Evolutionary conservation across 2,329 filamentous ascomycete genomes (phyloP), one percentile per base, ranked within the genome.

Genomic region (Lachnellula subtilissima): DNA sequence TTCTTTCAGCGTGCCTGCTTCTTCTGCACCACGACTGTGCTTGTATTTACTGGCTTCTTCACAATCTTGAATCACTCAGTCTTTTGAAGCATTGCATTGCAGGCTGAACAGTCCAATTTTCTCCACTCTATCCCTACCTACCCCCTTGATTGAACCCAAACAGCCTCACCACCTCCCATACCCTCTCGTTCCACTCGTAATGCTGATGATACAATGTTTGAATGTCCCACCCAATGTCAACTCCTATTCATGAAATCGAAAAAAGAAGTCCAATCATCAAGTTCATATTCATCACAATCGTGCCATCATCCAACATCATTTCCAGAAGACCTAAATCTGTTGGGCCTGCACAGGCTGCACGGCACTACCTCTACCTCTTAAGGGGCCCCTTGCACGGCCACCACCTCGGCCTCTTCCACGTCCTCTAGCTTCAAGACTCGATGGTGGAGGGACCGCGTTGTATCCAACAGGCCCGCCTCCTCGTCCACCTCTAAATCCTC

Each of bases 371-470:
- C 65, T 58, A 17, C 67, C 67, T 57, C 66, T 60, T 12, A 28
- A 47, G 17, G 60, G 59, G 55, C 65, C 57, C n/a, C 62, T 55
- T n/a, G 64, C 59, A 25, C 65, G 55, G n/a, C 69, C 65, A 50
- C 72, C 58, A 45, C 67, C 67, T 25, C 67, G 62, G 6, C 71
- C 70, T 55, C 73, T 64, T 15, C 70, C 67, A 39, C 71, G 60
- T 40, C 70, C 73, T 22, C 72, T 66, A 17, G 73, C 65, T 60
- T 86, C 78, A 12, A 88, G 71, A 45, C 69, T 78, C 1, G 80
- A 70, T 1, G 86, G 86, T 22, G 86, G 86, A 32, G 83, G 82
- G 7, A 86, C 80, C 15, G 78, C 78, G 56, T 77, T 78, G 64
- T 82, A 86, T 36, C 64, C 69, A 37, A 56, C 32, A 28, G 55